These are phyloP conservation scores for Haemoproteus tartakovskyi DNA, from an alignment of 169 alveolate species.

Conservation along the genomic window DNA sequence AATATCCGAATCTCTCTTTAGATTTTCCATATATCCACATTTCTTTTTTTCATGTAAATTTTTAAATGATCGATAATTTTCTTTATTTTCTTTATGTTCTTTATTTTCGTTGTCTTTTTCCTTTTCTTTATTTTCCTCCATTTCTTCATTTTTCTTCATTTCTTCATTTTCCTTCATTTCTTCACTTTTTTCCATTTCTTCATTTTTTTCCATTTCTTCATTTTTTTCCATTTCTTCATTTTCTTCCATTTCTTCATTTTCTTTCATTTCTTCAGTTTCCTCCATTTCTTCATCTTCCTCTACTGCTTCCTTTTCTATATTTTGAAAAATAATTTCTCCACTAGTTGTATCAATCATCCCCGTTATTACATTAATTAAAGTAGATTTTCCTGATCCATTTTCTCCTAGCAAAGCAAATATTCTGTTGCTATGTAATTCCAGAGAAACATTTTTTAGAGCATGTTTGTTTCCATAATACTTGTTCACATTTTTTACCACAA, in stretches of 20 bases:
- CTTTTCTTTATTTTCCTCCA: neutral
- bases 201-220: neutral
- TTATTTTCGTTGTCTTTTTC: neutral
- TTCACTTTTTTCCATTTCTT: neutral
- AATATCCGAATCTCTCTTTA: neutral
- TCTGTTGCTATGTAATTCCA: constrained; percentile 16
- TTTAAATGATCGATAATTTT: too few relatives aligned
- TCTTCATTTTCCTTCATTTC: neutral
- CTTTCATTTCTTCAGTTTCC: neutral
- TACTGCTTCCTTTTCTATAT: neutral
- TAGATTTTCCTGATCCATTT: constrained; percentile 62
- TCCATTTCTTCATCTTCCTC: neutral
- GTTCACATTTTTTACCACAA: constrained; percentile 36
- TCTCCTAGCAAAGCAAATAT: constrained; percentile 54
- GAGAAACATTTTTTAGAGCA: constrained; percentile 21
- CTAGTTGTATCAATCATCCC: constrained; percentile 21
- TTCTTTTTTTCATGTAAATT: too few relatives aligned
- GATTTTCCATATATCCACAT: neutral
- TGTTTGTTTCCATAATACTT: constrained; percentile 44
- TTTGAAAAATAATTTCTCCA: constrained; percentile 37
- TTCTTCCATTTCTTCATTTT: neutral
- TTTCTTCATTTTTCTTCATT: neutral
- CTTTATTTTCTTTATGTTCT: neutral
- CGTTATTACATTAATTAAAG: constrained; percentile 50
- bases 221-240: neutral